Conservation (phyloP, 495 filamentous ascomycete species). For the Annulohypoxylon maeteangense region DNA sequence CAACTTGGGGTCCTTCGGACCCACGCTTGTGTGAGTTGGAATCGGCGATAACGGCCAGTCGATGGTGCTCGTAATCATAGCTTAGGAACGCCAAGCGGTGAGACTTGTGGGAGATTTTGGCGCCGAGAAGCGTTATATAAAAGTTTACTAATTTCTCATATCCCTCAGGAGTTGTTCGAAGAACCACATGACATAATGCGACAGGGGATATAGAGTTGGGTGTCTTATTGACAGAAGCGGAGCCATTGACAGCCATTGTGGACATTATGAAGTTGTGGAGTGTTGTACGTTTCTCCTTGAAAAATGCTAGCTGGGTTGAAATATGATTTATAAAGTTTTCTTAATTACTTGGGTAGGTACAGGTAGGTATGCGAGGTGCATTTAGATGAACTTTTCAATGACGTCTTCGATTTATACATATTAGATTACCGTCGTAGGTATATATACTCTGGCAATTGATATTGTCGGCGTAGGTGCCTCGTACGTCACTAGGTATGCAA, state of each 20-base stretch:
- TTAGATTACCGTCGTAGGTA: too few relatives aligned
- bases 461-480: too few relatives aligned
- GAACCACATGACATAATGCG: constrained; percentile 18
- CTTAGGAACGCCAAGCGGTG: constrained; percentile 46
- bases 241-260: constrained; percentile 7
- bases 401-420: not conserved
- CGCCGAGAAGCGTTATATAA: constrained; percentile 21
- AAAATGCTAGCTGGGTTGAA: not conserved
- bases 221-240: not conserved
- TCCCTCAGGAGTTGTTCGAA: constrained; percentile 14
- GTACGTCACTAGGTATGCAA: too few relatives aligned
- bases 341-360: too few relatives aligned
- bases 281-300: not conserved
- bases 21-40: not conserved
- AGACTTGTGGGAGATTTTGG: constrained; percentile 14
- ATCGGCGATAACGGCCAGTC: constrained; percentile 49
- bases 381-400: not conserved
- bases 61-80: constrained; percentile 59
- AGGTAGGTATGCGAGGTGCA: not conserved
- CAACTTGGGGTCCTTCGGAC: constrained; percentile 15
- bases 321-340: not conserved
- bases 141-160: constrained; percentile 16
- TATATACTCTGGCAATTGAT: too few relatives aligned
- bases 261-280: not conserved
- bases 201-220: constrained; percentile 8